These are phyloP conservation scores for Coccinonectria pachysandricola DNA, from an alignment of 2,329 filamentous ascomycete genomes.

Conservation along the genomic window DNA sequence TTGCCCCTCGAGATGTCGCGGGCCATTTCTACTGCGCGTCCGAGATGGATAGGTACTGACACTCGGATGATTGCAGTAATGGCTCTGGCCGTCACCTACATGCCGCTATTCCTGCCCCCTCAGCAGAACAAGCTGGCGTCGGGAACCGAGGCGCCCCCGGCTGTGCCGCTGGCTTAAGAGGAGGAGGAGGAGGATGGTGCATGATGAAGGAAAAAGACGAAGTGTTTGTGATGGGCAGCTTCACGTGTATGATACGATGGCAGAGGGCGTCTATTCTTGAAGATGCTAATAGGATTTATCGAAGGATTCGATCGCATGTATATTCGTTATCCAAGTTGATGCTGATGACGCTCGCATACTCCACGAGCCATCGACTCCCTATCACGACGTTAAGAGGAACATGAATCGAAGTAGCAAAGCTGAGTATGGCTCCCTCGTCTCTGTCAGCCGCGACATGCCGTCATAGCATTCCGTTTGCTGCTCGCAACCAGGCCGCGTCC, in stretches of 20 bases:
- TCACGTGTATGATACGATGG: too few species aligned
- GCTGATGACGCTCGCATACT: too few species aligned
- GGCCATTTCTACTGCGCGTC: too few species aligned
- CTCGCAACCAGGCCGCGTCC: conserved; percentile 42
- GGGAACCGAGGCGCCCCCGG: conserved; percentile 22
- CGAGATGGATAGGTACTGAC: conserved; percentile 5
- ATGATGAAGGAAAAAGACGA: too few species aligned
- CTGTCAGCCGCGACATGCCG: conserved; percentile 43
- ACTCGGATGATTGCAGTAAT: conserved; percentile 35
- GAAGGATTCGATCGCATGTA: too few species aligned
- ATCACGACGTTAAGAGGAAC: conserved; percentile 26
- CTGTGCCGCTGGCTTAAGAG: conserved; percentile 17
- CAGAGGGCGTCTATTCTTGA: too few species aligned
- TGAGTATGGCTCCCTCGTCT: conserved; percentile 39
- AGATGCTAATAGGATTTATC: too few species aligned
- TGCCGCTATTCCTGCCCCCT: conserved; percentile 40
- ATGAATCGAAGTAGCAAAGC: conserved; percentile 39
- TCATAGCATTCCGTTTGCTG: conserved; percentile 48
- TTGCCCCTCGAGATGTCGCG: too few species aligned
- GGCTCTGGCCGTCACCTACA: conserved; percentile 44
- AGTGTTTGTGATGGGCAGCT: too few species aligned
- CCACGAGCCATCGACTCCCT: too few species aligned
- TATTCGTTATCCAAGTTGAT: too few species aligned
- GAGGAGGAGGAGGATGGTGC: too few species aligned
- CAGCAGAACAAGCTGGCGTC: conserved; percentile 19